Conservation (phyloP, 2,329 filamentous ascomycete species). For the Trichoderma atroviride region DNA sequence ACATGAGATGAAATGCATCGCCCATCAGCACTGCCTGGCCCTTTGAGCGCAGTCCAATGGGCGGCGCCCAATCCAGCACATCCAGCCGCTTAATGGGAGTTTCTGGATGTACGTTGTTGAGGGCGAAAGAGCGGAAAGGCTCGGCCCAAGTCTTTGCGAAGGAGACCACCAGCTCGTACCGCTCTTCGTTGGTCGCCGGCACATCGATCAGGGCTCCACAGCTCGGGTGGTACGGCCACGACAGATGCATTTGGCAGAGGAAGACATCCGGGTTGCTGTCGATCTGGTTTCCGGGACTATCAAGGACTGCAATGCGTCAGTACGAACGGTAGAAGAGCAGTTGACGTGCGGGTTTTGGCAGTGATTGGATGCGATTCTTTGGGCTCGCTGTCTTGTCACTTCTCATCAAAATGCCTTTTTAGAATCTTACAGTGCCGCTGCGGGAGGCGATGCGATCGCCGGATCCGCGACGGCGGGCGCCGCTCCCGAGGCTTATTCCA, state of each 20-base stretch:
- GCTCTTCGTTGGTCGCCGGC: constrained; percentile 44
- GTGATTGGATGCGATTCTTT: not conserved
- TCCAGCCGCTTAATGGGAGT: constrained; percentile 50
- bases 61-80: constrained; percentile 53
- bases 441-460: constrained; percentile 13
- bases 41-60: constrained; percentile 39
- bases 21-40: constrained; percentile 53
- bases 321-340: not conserved
- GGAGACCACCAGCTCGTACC: constrained; percentile 46
- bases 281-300: constrained; percentile 49
- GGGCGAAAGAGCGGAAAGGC: constrained; percentile 49
- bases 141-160: constrained; percentile 52
- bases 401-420: not conserved
- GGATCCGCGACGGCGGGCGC: constrained; percentile 22
- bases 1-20: constrained; percentile 61
- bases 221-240: constrained; percentile 50
- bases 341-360: not conserved
- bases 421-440: constrained; percentile 6
- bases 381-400: not conserved
- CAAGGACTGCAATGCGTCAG: constrained; percentile 45
- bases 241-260: constrained; percentile 53
- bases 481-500: constrained; percentile 14
- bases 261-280: constrained; percentile 41
- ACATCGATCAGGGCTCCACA: constrained; percentile 42
- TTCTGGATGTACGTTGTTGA: constrained; percentile 43